Percentiles rank a stretch among this genome's conserved stretches.
Evolutionary conservation across 306 rosid species (phyloP).

Genomic region (Ziziphus jujuba): DNA sequence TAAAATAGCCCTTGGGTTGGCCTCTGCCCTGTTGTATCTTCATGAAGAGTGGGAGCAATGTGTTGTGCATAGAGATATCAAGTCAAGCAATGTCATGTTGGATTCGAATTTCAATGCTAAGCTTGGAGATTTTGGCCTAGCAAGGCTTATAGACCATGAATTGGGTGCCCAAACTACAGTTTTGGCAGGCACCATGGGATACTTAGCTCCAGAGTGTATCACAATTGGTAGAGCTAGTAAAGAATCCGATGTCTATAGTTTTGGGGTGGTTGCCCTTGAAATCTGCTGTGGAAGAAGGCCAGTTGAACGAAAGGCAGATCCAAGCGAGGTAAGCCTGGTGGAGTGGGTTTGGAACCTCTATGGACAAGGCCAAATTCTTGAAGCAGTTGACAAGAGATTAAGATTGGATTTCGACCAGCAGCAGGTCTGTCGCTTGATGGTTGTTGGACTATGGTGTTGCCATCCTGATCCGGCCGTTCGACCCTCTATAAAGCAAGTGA

Average conservation of each 20-base stretch:
- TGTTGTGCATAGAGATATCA: constrained; percentile 78
- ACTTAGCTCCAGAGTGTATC: constrained; percentile 69
- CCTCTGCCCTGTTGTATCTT: constrained; percentile 63
- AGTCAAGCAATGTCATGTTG: constrained; percentile 73
- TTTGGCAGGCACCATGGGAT: constrained; percentile 75
- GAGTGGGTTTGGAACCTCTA: too few relatives aligned
- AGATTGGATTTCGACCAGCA: too few relatives aligned
- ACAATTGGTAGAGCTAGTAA: constrained; percentile 64
- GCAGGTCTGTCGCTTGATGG: too few relatives aligned
- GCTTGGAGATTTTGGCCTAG: constrained; percentile 78
- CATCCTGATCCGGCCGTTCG: constrained; percentile 60
- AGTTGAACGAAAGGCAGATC: too few relatives aligned
- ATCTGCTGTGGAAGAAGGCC: too few relatives aligned
- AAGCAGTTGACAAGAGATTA: too few relatives aligned
- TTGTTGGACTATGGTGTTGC: constrained; percentile 71
- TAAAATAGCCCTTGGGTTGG: constrained; percentile 62
- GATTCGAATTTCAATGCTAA: constrained; percentile 67
- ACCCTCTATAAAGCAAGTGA: constrained; percentile 67
- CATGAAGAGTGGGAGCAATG: constrained; percentile 88
- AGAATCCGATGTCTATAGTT: too few relatives aligned
- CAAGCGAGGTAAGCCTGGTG: too few relatives aligned
- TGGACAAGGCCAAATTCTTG: too few relatives aligned
- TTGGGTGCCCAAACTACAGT: constrained; percentile 68
- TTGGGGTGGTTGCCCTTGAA: too few relatives aligned
- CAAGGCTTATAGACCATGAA: constrained; percentile 67